phyloP scores from a whole-genome alignment of 2,329 filamentous ascomycete species.

The Calonectria pteridis region DNA sequence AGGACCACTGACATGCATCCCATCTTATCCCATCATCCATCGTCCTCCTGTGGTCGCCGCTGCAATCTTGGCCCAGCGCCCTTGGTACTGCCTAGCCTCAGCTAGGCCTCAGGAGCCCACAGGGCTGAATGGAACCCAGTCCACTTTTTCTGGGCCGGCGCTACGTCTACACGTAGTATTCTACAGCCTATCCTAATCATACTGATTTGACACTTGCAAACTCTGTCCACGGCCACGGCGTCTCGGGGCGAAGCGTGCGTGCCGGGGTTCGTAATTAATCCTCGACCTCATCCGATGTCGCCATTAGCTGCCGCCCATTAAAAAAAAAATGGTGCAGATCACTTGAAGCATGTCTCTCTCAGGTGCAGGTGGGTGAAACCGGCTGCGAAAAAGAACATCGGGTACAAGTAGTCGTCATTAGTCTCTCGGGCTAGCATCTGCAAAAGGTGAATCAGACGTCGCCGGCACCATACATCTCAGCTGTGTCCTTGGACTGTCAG shows the following conservation, averaged over 20 bases:
- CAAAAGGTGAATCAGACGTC: slow-evolving; percentile 15
- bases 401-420: neutral
- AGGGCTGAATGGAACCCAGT: slow-evolving; percentile 40
- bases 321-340: neutral
- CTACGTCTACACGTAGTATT: slow-evolving; percentile 2
- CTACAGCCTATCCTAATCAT: slow-evolving; percentile 1
- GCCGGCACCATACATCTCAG: neutral
- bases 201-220: slow-evolving; percentile 16
- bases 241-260: slow-evolving; percentile 5
- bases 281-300: slow-evolving; percentile 1
- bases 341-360: neutral
- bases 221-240: slow-evolving; percentile 6
- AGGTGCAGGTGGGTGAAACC: slow-evolving; percentile 3
- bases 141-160: slow-evolving; percentile 11
- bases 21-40: slow-evolving; percentile 12
- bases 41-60: slow-evolving; percentile 8
- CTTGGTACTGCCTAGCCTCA: slow-evolving; percentile 8
- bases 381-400: slow-evolving; percentile 8
- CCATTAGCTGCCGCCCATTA: neutral
- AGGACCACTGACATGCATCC: slow-evolving; percentile 25
- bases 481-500: neutral
- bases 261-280: slow-evolving; percentile 8
- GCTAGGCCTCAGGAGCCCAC: slow-evolving; percentile 22
- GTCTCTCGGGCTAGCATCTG: neutral
- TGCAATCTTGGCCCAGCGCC: slow-evolving; percentile 2